Evolutionary conservation across 495 filamentous ascomycete genomes (phyloP).

Genomic region (Barbatosphaeria neglecta): DNA sequence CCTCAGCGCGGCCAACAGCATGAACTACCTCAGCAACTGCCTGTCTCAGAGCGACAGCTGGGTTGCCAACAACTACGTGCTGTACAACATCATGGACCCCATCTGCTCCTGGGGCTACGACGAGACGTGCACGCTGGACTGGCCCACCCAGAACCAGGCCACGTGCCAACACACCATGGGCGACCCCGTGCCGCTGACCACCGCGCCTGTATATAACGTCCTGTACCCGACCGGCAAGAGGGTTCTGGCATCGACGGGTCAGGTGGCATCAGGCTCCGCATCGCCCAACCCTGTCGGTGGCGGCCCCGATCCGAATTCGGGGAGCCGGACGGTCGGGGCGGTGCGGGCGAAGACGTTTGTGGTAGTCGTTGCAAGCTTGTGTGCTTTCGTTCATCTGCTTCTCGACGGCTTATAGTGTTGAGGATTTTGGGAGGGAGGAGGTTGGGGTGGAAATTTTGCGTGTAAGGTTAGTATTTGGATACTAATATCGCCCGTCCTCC

Average conservation of each 20-base stretch:
- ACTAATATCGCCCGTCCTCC: too few species aligned
- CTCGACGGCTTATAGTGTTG: background rate
- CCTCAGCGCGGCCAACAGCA: slow-evolving; percentile 37
- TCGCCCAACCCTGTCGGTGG: slow-evolving; percentile 2
- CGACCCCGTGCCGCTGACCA: slow-evolving; percentile 18
- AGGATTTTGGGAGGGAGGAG: background rate
- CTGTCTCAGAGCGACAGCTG: slow-evolving; percentile 25
- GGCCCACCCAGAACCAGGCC: slow-evolving; percentile 34
- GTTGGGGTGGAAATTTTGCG: background rate
- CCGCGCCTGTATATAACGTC: slow-evolving; percentile 34
- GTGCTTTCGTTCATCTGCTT: background rate
- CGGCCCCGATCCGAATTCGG: background rate
- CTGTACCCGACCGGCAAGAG: slow-evolving; percentile 30
- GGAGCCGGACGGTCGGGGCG: background rate
- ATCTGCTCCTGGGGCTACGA: slow-evolving; percentile 33
- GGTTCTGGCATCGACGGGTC: slow-evolving; percentile 22
- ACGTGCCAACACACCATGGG: slow-evolving; percentile 26
- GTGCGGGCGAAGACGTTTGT: background rate
- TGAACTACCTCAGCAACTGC: slow-evolving; percentile 35
- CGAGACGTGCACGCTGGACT: slow-evolving; percentile 31
- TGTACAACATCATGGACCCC: slow-evolving; percentile 34
- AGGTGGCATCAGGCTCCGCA: slow-evolving; percentile 13
- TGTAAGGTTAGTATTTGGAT: background rate
- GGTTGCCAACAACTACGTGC: slow-evolving; percentile 29
- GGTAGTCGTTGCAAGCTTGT: background rate